Percentiles rank a stretch among this genome's conserved stretches.
phyloP scores from a whole-genome alignment of 495 filamentous ascomycete species.

The Neurospora pannonica region DNA sequence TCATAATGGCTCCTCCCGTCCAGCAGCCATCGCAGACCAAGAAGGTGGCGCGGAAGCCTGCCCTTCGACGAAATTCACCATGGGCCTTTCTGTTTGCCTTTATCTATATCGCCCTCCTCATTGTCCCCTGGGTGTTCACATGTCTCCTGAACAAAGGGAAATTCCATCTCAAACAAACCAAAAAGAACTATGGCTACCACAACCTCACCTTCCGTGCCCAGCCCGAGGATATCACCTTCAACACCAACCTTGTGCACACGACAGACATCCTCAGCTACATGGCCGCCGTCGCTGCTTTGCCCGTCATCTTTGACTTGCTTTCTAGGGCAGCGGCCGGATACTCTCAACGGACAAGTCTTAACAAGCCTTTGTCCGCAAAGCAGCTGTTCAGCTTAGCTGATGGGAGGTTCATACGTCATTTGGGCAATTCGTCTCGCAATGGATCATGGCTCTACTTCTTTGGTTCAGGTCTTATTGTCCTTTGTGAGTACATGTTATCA shows the following conservation, averaged over 20 bases:
- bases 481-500: not conserved
- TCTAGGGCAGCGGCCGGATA: constrained; percentile 2
- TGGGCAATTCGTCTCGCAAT: not conserved
- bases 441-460: not conserved
- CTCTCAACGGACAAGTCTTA: not conserved
- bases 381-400: constrained; percentile 1
- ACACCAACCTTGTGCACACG: not conserved
- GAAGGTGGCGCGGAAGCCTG: not conserved
- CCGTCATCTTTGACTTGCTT: constrained; percentile 10
- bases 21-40: not conserved
- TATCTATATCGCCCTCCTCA: not conserved
- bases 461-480: not conserved
- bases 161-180: not conserved
- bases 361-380: not conserved
- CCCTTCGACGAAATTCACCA: not conserved
- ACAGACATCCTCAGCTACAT: constrained; percentile 1
- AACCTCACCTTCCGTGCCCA: not conserved
- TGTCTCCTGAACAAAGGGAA: not conserved
- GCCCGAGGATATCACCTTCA: not conserved
- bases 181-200: not conserved
- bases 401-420: not conserved
- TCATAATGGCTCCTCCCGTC: not conserved
- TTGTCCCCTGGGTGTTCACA: not conserved
- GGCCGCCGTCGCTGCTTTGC: constrained; percentile 1
- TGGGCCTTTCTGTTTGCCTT: not conserved